Base-by-base conservation (phyloP, 768 basidiomycete species). In the Hericium rajendrae region DNA sequence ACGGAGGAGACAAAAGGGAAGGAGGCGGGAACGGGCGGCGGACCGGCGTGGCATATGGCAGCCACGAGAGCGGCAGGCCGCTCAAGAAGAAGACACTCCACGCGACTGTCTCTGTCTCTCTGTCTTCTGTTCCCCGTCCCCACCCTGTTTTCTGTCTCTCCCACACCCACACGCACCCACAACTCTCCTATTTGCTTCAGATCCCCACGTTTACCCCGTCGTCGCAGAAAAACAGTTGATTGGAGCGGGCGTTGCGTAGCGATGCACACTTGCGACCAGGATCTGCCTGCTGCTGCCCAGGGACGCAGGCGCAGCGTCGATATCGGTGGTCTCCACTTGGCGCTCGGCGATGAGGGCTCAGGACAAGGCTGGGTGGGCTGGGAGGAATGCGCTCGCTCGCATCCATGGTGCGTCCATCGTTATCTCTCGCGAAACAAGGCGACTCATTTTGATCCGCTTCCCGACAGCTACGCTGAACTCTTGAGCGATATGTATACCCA, bases 401-500 rank as follows among this genome's bases (percentile, higher is more conserved):
- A 71, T 73, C 74, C 71, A 16, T 72, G 72, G 85, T 86, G 65
- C 65, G 81, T 72, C 53, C 55, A 32, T 38, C 60, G 63, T 63
- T 58, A 54, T 57, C 51, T 50, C 1, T 22, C 18, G 15, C 16
- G 16, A 22, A 13, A 18, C 51, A 43, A 32, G 49, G 20, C 48
- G 20, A 28, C 39, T 18, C 22, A 48, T 20, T 28, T 16, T 37
- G 6, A 22, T 26, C 43, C 11, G 43, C 38, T 55, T 52, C 20
- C 57, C 32, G 6, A 9, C 40, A 80, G 79, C 65, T 87, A 86
- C 66, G 93, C 93, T 1, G 93, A 94, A 68, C 70, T 92, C 55
- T 74, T 94, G 53, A 83, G 81, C 67, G 87, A 89, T 57, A 91
- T 95, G 86, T 89, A 86, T 66, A 82, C 77, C 51, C 84, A 94